phyloP scores from a whole-genome alignment of 202 grass and related monocot genomes.

The Schoenoplectus tabernaemontani region DNA sequence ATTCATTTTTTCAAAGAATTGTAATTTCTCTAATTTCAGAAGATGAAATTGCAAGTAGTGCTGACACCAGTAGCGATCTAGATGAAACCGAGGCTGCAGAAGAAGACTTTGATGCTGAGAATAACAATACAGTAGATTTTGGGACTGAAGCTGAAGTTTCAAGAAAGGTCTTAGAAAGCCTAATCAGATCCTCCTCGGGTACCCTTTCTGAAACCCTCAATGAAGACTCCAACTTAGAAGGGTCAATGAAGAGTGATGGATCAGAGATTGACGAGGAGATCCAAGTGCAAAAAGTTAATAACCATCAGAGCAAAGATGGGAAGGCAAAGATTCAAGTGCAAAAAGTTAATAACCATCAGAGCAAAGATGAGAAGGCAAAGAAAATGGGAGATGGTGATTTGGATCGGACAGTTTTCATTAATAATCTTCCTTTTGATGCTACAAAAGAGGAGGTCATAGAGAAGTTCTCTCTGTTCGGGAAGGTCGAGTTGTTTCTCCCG shows the following conservation, averaged over 20 bases:
- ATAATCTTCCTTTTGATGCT: slow-evolving; percentile 91
- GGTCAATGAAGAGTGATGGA: not conserved
- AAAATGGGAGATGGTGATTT: slow-evolving; percentile 44
- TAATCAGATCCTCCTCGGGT: slow-evolving; percentile 63
- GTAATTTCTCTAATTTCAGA: slow-evolving; percentile 37
- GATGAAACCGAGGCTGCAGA: slow-evolving; percentile 33
- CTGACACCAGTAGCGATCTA: slow-evolving; percentile 25
- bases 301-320: slow-evolving; percentile 19
- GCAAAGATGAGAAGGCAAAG: slow-evolving; percentile 1
- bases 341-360: too few relatives aligned
- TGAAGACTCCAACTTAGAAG: slow-evolving; percentile 3
- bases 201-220: slow-evolving; percentile 36
- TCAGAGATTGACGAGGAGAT: slow-evolving; percentile 38
- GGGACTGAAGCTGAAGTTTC: slow-evolving; percentile 56
- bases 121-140: slow-evolving; percentile 48
- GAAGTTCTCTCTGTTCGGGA: slow-evolving; percentile 79
- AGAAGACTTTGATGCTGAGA: slow-evolving; percentile 34
- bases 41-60: slow-evolving; percentile 25
- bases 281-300: slow-evolving; percentile 30
- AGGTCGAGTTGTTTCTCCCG: slow-evolving; percentile 68
- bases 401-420: slow-evolving; percentile 84
- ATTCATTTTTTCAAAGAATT: not conserved
- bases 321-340: too few relatives aligned
- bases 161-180: slow-evolving; percentile 73
- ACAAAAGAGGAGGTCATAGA: slow-evolving; percentile 59